phyloP scores from a whole-genome alignment of 2,329 filamentous ascomycete species.

The Diaporthe vexans region DNA sequence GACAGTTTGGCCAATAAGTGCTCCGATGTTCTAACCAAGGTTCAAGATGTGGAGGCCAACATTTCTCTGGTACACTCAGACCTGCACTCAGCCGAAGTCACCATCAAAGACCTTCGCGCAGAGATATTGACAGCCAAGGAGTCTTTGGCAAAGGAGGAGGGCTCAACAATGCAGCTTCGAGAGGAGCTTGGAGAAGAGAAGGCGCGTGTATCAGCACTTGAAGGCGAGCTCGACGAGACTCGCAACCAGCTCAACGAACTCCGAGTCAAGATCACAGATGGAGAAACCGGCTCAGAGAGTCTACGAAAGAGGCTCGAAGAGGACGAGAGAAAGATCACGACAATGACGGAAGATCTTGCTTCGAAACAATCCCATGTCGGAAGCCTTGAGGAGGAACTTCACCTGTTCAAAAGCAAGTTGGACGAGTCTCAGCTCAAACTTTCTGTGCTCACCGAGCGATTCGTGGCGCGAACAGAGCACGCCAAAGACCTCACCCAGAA shows the following conservation, averaged over 20 bases:
- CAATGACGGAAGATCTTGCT: conserved; percentile 78
- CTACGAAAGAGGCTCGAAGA: conserved; percentile 81
- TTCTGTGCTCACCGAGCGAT: conserved; percentile 65
- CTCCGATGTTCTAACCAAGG: conserved; percentile 71
- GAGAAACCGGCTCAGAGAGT: conserved; percentile 85
- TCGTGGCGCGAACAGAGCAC: conserved; percentile 78
- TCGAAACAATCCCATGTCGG: conserved; percentile 82
- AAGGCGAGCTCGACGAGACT: conserved; percentile 72
- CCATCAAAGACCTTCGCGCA: conserved; percentile 67
- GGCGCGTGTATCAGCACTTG: conserved; percentile 67
- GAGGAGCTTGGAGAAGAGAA: conserved; percentile 68
- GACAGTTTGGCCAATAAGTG: conserved; percentile 72
- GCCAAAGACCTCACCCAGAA: conserved; percentile 88
- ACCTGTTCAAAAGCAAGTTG: conserved; percentile 75
- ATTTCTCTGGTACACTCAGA: conserved; percentile 73
- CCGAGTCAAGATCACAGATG: conserved; percentile 81
- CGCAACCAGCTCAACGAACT: conserved; percentile 78
- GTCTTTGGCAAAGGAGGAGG: conserved; percentile 66
- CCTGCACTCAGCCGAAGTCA: conserved; percentile 70
- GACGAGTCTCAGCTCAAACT: conserved; percentile 67
- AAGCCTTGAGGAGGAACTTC: conserved; percentile 82
- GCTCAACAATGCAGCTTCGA: conserved; percentile 63
- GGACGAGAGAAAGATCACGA: conserved; percentile 78
- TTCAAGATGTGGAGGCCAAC: conserved; percentile 72
- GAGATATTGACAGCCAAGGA: conserved; percentile 70